phyloP scores from a whole-genome alignment of 2,329 filamentous ascomycete species.

The Ascocoryne sarcoides region DNA sequence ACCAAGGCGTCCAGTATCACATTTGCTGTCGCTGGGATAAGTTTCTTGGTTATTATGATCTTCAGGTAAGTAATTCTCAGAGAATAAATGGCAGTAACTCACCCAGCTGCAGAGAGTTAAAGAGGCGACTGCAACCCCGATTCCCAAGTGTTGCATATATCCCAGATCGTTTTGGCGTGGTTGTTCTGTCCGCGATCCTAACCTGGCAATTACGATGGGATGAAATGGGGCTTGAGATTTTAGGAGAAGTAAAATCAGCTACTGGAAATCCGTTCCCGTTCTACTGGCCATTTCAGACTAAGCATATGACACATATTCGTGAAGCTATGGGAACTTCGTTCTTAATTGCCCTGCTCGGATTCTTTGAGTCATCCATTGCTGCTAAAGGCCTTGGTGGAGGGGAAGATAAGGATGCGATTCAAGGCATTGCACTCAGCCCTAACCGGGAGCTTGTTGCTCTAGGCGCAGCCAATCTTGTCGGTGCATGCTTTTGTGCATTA shows the following conservation, averaged over 20 bases:
- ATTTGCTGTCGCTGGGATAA: conserved; percentile 63
- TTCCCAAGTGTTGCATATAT: conserved; percentile 78
- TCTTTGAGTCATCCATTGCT: conserved; percentile 95
- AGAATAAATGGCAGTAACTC: conserved; percentile 4
- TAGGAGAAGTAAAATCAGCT: conserved; percentile 70
- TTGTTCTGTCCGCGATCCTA: conserved; percentile 74
- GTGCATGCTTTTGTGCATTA: conserved; percentile 83
- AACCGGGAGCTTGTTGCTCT: conserved; percentile 92
- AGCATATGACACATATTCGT: conserved; percentile 72
- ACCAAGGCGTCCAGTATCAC: conserved; percentile 65
- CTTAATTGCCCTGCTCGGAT: conserved; percentile 88
- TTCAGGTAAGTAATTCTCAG: conserved; percentile 49
- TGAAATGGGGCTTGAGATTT: conserved; percentile 66
- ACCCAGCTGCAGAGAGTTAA: conserved; percentile 56
- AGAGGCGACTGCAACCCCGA: conserved; percentile 69
- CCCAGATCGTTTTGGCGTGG: conserved; percentile 84
- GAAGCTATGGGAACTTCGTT: conserved; percentile 87
- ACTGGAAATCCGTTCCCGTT: conserved; percentile 69
- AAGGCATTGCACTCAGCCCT: conserved; percentile 74
- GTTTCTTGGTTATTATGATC: conserved; percentile 86
- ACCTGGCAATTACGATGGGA: conserved; percentile 75
- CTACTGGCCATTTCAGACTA: conserved; percentile 72
- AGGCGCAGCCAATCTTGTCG: conserved; percentile 82
- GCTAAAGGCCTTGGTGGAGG: conserved; percentile 74
- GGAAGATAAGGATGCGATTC: conserved; percentile 53